phyloP scores from a whole-genome alignment of 2,329 filamentous ascomycete genomes.

The Alternaria infectoria region DNA sequence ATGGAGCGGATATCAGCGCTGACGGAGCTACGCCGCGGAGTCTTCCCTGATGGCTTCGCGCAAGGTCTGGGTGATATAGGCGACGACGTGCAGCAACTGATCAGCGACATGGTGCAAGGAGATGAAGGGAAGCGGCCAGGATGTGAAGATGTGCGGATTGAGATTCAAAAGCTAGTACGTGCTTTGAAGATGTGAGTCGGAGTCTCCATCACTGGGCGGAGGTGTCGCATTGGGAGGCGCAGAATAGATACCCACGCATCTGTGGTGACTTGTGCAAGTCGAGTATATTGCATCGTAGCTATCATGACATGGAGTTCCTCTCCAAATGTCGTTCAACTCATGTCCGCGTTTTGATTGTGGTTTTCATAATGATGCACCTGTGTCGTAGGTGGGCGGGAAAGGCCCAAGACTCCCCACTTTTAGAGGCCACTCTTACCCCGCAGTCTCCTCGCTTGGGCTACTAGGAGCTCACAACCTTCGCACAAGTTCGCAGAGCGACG shows the following conservation, averaged over 20 bases:
- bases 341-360: not conserved
- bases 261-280: not conserved
- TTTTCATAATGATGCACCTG: not conserved
- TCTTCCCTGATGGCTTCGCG: conserved; percentile 39
- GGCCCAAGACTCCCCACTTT: not conserved
- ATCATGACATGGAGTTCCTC: not conserved
- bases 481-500: too few species aligned
- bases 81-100: conserved; percentile 28
- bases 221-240: not conserved
- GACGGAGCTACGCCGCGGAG: conserved; percentile 38
- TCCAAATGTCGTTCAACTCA: not conserved
- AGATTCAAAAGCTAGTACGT: conserved; percentile 28
- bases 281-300: not conserved
- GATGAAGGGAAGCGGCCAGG: conserved; percentile 37
- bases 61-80: conserved; percentile 26
- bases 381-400: not conserved
- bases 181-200: conserved; percentile 14
- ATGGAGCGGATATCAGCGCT: conserved; percentile 51
- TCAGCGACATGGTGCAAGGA: conserved; percentile 41
- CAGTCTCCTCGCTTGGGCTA: not conserved
- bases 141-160: conserved; percentile 38
- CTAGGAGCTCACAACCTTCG: accelerated
- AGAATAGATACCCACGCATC: not conserved
- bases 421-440: not conserved
- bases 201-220: not conserved